Base-by-base conservation (phyloP, 1,284 basidiomycete species). In the Microbotryum lychnidis-dioicae region DNA sequence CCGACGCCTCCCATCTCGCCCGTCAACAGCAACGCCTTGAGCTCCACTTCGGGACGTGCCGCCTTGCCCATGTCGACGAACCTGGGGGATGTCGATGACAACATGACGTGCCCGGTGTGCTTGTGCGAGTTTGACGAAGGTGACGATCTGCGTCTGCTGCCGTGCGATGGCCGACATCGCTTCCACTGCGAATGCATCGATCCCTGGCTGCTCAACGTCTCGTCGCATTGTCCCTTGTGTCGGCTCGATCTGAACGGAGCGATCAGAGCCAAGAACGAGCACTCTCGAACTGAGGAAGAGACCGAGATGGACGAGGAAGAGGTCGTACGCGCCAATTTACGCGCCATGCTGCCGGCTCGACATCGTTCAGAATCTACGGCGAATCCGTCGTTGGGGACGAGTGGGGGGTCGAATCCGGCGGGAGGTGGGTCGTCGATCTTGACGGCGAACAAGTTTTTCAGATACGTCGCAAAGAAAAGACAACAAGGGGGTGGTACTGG, bases 81-180 rank as follows among this genome's bases (percentile, higher is more conserved):
- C 54, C 62, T 64, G 4, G 45, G 53, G n/a, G 54, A 60, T 47
- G 60, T 67, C 27, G 67, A 71, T 10, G 61, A 85, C 16, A 82
- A 83, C 47, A 87, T 90, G 74, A 90, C 87, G 27, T 96, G 91
- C 76, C 91, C 92, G 7, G 96, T 96, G 66, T 96, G 92, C 73
- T 86, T 94, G 63, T 80, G 89, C 47, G 91, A 93, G 70, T 96
- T 96, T 72, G 87, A 92, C 74, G 86, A 89, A 65, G 91, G 90
- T 6, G 91, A 96, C 72, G 88, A 93, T 73, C 76, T 94, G 20
- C 83, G 91, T 37, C 81, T 93, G 44, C 77, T 96, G 59, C 91
- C 91, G 1, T 96, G 91, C 75, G 87, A 90, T 72, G 87, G 86
- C 50, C 83, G 87, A 67, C 91, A 96, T 73, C 80, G 83, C 58